Evolutionary conservation across 2,329 filamentous ascomycete genomes (phyloP).

Genomic region (Paecilomyces niveus): DNA sequence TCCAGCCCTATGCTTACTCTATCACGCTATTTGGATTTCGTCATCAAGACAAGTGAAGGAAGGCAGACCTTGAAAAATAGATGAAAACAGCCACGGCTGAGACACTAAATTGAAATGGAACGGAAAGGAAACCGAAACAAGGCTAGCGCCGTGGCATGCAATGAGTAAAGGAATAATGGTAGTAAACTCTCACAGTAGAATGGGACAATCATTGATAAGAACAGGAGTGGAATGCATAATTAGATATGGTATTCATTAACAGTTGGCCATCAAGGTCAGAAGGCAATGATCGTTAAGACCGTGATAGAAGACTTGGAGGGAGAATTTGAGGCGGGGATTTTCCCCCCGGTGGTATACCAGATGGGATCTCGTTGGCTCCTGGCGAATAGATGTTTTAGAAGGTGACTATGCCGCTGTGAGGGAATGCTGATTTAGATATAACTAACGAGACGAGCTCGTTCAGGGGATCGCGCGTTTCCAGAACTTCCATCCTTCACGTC

Average conservation of each 20-base stretch:
- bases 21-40: too few species aligned
- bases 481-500: conserved; percentile 78
- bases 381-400: background rate
- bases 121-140: background rate
- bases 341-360: background rate
- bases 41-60: too few species aligned
- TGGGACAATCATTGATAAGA: background rate
- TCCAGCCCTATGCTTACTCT: too few species aligned
- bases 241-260: background rate
- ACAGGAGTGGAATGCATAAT: background rate
- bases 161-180: background rate
- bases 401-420: background rate
- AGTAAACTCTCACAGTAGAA: background rate
- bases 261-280: background rate
- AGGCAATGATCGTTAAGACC: background rate
- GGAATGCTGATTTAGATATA: background rate
- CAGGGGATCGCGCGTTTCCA: conserved; percentile 50
- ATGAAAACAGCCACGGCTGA: background rate
- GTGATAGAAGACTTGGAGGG: background rate
- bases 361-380: background rate
- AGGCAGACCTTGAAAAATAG: background rate
- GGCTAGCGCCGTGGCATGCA: too few species aligned
- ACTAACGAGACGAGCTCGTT: background rate
- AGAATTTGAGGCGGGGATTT: background rate
- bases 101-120: background rate